Base-by-base conservation (phyloP, 2,329 filamentous ascomycete species). In the Diplodia scrobiculata region DNA sequence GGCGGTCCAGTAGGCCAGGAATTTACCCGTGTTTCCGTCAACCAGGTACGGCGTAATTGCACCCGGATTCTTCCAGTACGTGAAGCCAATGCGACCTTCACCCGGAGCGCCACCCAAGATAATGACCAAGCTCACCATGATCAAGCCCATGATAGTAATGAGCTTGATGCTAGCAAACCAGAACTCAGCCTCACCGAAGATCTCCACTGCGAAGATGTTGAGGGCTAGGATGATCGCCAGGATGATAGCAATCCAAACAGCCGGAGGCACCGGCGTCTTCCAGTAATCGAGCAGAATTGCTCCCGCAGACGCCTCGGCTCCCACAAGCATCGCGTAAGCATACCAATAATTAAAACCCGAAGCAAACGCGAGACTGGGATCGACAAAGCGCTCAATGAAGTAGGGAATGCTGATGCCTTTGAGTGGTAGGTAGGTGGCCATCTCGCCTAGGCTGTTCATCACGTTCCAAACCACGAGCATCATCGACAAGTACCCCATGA, bases 381-480 rank as follows among this genome's bases (percentile, higher is more conserved):
- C 32, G 7, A 62, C 36, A n/a, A 54, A 66, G 38, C 92, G 86
- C 32, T 91, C 94, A 10, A 91, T 92, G 78, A 96, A 4, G 90
- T 87, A 1, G 91, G 89, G 73, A 96, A 96, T 1, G 91, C 93
- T 51, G 68, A 70, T 14, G 91, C 92, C n/a, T 91, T 89, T 69
- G 7, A 73, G 67, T 54, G 70, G 71, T 7, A 74, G 67, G 67
- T 69, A 72, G 1, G 71, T 70, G 0, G 69, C 66, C 68, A 73
- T 70, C 58, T 72, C 71, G 19, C 68, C 70, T 10, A 72, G 60
- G 38, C 65, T 70, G 41, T 70, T 68, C 71, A 73, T 72, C 54
- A 72, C 69, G 19, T 68, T 71, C 48, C 58, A 73, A 4, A 73
- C 69, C 21, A 67, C 36, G 47, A 69, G 67, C 11, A 62, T 65